Evolutionary conservation across 148 eudicot species (phyloP).

Genomic region (Nyssa sinensis): DNA sequence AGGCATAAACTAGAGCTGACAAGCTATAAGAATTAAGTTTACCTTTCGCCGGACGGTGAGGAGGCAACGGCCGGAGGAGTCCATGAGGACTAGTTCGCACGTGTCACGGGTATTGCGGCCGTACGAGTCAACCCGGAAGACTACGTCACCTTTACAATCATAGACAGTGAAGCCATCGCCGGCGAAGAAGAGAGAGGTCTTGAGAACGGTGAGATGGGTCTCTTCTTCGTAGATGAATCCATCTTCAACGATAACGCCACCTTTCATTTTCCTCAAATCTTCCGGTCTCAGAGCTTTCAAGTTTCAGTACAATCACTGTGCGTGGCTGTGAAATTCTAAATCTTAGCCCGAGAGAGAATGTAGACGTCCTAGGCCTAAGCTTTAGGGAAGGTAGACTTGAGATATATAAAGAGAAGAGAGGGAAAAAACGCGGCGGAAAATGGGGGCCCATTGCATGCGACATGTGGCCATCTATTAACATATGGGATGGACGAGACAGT

Average conservation of each 20-base stretch:
- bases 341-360: neutral
- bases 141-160: slow-evolving; percentile 58
- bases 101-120: slow-evolving; percentile 57
- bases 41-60: slow-evolving; percentile 96
- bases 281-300: neutral
- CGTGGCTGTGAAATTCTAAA: neutral
- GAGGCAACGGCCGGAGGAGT: slow-evolving; percentile 65
- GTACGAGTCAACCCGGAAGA: slow-evolving; percentile 84
- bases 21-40: neutral
- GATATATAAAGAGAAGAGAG: too few relatives aligned
- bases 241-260: slow-evolving; percentile 28
- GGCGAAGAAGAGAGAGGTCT: slow-evolving; percentile 70
- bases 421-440: too few relatives aligned
- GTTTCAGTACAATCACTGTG: neutral
- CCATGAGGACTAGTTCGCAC: slow-evolving; percentile 80
- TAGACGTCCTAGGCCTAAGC: too few relatives aligned
- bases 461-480: too few relatives aligned
- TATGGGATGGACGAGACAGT: too few relatives aligned
- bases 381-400: too few relatives aligned
- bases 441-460: too few relatives aligned
- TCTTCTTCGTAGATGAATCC: slow-evolving; percentile 31
- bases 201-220: slow-evolving; percentile 60
- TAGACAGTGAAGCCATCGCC: slow-evolving; percentile 82
- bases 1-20: neutral
- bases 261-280: slow-evolving; percentile 9